Evolutionary conservation across 2,329 filamentous ascomycete genomes (phyloP).

Genomic region (Microsporum audouinii): DNA sequence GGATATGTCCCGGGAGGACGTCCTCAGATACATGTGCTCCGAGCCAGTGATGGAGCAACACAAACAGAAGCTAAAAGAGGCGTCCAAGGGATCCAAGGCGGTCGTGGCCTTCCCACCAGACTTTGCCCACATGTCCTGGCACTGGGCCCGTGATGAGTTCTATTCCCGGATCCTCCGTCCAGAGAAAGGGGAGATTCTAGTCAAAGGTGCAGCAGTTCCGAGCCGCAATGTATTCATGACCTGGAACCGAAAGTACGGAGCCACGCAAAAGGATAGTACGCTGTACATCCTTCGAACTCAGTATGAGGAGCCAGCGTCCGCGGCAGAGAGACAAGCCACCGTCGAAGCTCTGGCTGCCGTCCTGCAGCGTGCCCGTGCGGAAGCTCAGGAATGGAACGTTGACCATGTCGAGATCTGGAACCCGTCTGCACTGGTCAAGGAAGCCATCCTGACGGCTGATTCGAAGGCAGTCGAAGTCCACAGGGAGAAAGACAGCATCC

Average conservation of each 20-base stretch:
- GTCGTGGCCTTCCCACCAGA: conserved; percentile 59
- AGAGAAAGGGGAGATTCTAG: conserved; percentile 37
- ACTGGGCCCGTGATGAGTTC: conserved; percentile 70
- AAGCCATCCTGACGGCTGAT: conserved; percentile 32
- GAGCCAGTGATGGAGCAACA: conserved; percentile 55
- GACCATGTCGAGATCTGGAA: conserved; percentile 72
- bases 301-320: conserved; percentile 30
- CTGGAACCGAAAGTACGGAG: conserved; percentile 33
- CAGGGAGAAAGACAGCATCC: conserved; percentile 37
- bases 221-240: conserved; percentile 29
- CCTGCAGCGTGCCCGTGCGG: conserved; percentile 52
- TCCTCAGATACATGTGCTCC: conserved; percentile 40
- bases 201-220: conserved; percentile 60
- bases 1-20: conserved; percentile 25
- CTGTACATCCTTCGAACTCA: conserved; percentile 35
- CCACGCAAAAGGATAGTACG: conserved; percentile 26
- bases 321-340: conserved; percentile 37
- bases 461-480: conserved; percentile 31
- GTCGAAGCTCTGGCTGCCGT: conserved; percentile 51
- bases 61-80: conserved; percentile 48
- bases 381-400: conserved; percentile 63
- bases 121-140: conserved; percentile 59
- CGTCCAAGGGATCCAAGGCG: conserved; percentile 32
- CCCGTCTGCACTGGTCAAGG: conserved; percentile 46
- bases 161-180: conserved; percentile 54